Evolutionary conservation across 768 basidiomycete species (phyloP), one percentile per base, ranked within the genome.

Genomic region (Gyrodon lividus): DNA sequence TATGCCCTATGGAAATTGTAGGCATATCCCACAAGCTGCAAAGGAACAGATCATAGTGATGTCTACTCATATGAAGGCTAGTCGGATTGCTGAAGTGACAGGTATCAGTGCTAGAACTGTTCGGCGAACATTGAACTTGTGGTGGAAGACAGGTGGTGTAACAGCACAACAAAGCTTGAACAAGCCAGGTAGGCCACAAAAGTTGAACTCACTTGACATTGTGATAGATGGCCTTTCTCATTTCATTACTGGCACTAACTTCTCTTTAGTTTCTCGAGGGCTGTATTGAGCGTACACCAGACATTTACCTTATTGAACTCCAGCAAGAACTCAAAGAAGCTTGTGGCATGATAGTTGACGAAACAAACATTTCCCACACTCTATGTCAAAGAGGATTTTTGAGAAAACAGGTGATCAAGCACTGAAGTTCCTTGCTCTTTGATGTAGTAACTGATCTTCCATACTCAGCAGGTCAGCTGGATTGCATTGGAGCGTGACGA

Each of bases 281-380:
- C 1, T 42, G 52, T 10, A 54, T 66, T 16, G 52, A 58, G n/a
- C 48, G 54, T 14, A 33, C 22, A 19, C 67, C 66, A 17, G 66
- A 71, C 46, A 60, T 65, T 20, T 65, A 56, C 24, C 59, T 71
- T 5, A 48, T 58, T 24, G 71, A 73, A 56, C 46, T 72, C 16
- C 64, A 58, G 42, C 44, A 57, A 0, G 47, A 51, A 10, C 54
- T 72, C 8, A 22, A 38, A 24, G 58, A 56, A 6, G 48, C 22
- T 2, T 60, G 55, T 40, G 65, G 61, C 2, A 40, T 60, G 4
- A 14, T 28, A 13, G 67, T 65, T 5, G 60, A 60, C 2, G 40
- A 20, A 7, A 33, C 56, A 9, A 70, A 68, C 6, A 61, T 71
- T 10, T 8, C 16, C 14, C 17, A 38, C 1, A 26, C 48, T 7